These are phyloP conservation scores for Fusarium lyarnte DNA, from an alignment of 2,329 filamentous ascomycete species.

Conservation along the genomic window DNA sequence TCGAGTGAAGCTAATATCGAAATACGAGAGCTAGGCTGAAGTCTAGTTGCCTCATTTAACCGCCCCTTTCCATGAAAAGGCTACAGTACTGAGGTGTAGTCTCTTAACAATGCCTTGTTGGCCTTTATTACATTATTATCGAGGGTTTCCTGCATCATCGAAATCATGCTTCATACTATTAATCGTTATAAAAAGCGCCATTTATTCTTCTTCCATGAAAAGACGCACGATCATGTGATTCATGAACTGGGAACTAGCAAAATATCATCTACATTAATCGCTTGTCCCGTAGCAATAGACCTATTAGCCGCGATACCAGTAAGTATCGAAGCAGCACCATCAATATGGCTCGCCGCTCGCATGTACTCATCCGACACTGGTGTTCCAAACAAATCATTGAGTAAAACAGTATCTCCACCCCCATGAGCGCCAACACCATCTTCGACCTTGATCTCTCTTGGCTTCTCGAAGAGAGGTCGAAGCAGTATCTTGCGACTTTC, in stretches of 20 bases:
- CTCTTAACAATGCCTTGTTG: too few species aligned
- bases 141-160: too few species aligned
- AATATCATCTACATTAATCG: slow-evolving; percentile 65
- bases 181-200: too few species aligned
- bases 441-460: slow-evolving; percentile 62
- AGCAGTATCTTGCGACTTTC: slow-evolving; percentile 61
- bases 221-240: fast-evolving
- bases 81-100: too few species aligned
- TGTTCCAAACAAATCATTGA: slow-evolving; percentile 67
- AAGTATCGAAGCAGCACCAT: slow-evolving; percentile 67
- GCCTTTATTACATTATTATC: too few species aligned
- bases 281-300: slow-evolving; percentile 66
- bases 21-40: too few species aligned
- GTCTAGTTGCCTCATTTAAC: too few species aligned
- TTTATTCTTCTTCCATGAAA: neutral
- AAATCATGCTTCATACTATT: too few species aligned
- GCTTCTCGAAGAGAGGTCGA: slow-evolving; percentile 65
- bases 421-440: slow-evolving; percentile 66
- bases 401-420: slow-evolving; percentile 65
- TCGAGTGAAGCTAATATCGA: too few species aligned
- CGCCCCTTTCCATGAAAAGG: too few species aligned
- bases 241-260: slow-evolving; percentile 39
- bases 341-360: slow-evolving; percentile 66
- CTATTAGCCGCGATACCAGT: slow-evolving; percentile 68
- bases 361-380: slow-evolving; percentile 60